A percentile compares a stretch with the other conserved stretches of the same genome.
phyloP scores from a whole-genome alignment of 2,329 filamentous ascomycete genomes.

The Knoxdaviesia proteae region DNA sequence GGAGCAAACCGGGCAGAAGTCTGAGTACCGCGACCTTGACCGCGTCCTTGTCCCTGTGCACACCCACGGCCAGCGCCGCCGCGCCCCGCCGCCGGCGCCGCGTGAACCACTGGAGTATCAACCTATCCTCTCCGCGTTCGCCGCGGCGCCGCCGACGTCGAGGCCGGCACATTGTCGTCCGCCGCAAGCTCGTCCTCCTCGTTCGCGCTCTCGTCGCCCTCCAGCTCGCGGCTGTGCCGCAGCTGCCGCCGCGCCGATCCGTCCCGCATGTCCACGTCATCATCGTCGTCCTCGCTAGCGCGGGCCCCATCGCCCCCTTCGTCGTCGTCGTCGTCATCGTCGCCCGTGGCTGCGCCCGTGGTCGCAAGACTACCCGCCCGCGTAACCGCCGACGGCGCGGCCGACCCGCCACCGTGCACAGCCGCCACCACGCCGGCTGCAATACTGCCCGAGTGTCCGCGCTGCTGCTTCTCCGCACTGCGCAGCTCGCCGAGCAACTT shows the following conservation, averaged over 20 bases:
- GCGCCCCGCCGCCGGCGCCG: background rate
- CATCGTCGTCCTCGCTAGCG: background rate
- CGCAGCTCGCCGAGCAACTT: constrained; percentile 57
- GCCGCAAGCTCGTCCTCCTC: constrained; percentile 26
- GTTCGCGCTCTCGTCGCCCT: constrained; percentile 24
- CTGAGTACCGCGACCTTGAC: background rate
- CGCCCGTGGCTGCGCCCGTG: constrained; percentile 13
- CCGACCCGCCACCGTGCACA: constrained; percentile 8
- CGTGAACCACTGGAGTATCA: background rate
- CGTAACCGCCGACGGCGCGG: constrained; percentile 2
- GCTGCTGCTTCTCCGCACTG: constrained; percentile 42
- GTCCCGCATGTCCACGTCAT: constrained; percentile 5
- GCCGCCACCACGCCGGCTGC: constrained; percentile 7
- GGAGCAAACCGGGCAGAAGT: background rate
- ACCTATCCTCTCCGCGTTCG: constrained; percentile 4
- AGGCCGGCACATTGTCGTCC: constrained; percentile 11
- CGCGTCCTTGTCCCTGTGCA: background rate
- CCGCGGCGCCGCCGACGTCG: constrained; percentile 2
- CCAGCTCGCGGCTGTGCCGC: constrained; percentile 13
- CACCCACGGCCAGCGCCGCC: background rate
- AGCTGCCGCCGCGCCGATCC: constrained; percentile 9
- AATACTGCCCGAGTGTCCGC: constrained; percentile 13
- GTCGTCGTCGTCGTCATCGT: background rate
- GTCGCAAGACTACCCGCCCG: too few species aligned
- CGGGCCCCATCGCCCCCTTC: too few species aligned